These are phyloP conservation scores for Salix brachista DNA, from an alignment of 345 rosid species.

Conservation along the genomic window DNA sequence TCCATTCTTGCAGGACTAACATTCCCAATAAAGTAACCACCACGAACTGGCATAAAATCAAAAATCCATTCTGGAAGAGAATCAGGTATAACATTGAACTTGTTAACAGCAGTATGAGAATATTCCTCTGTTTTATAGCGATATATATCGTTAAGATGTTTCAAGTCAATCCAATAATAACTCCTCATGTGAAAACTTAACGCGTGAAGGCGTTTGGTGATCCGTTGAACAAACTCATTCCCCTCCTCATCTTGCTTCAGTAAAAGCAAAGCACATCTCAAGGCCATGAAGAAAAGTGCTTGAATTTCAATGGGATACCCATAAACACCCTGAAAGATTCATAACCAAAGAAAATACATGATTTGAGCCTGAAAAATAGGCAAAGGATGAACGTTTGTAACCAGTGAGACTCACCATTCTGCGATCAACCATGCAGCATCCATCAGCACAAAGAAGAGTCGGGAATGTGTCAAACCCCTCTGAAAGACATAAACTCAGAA, in stretches of 20 bases:
- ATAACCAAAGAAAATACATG: background rate
- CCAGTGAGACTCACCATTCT: constrained; percentile 70
- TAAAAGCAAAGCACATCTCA: constrained; percentile 74
- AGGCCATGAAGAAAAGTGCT: constrained; percentile 89
- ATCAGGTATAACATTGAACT: constrained; percentile 91
- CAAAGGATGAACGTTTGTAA: background rate
- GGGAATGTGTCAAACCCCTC: constrained; percentile 98
- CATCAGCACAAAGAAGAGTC: constrained; percentile 94
- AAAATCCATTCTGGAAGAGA: constrained; percentile 96
- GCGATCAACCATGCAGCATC: constrained; percentile 98
- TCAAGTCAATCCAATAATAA: constrained; percentile 89
- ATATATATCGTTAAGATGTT: constrained; percentile 90
- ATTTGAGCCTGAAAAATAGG: background rate
- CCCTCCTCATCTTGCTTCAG: constrained; percentile 88
- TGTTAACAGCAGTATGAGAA: constrained; percentile 93
- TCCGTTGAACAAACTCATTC: constrained; percentile 81
- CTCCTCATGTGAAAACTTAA: constrained; percentile 86
- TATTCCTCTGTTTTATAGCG: constrained; percentile 95
- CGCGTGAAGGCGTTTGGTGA: constrained; percentile 87
- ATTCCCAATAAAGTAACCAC: constrained; percentile 90
- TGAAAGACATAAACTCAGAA: constrained; percentile 76
- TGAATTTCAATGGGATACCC: constrained; percentile 97
- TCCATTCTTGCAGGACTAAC: constrained; percentile 97
- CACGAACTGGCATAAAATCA: constrained; percentile 78
- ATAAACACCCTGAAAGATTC: constrained; percentile 64